Evolutionary conservation across 139 green algal genomes (phyloP).

Genomic region (Helicosporidium sp.): DNA sequence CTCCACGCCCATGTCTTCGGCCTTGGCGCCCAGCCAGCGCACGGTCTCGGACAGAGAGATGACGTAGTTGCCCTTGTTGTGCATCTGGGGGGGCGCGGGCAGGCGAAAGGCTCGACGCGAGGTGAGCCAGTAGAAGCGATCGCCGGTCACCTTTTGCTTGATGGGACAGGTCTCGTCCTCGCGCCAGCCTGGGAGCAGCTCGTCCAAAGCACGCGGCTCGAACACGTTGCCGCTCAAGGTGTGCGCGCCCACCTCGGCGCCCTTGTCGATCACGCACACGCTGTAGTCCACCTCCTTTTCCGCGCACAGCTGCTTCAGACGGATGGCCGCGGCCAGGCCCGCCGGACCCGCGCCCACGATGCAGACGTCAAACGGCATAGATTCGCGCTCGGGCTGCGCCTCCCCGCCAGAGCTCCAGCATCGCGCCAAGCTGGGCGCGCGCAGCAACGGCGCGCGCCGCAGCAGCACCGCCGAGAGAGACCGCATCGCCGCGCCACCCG

Average conservation of each 20-base stretch:
- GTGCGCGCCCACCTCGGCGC: conserved; percentile 59
- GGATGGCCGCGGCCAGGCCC: conserved; percentile 68
- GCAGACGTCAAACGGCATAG: conserved; percentile 66
- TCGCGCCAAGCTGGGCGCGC: no score
- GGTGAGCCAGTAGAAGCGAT: conserved; percentile 34
- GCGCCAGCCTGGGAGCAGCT: conserved; percentile 69
- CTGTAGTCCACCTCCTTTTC: conserved; percentile 44
- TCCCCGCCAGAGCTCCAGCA: no score
- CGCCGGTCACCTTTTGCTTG: no score
- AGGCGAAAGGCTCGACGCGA: conserved; percentile 15
- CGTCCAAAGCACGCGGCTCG: conserved; percentile 57
- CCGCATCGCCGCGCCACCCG: no score
- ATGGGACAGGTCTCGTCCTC: conserved; percentile 21
- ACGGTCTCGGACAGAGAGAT: conserved; percentile 62
- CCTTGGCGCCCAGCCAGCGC: conserved; percentile 52
- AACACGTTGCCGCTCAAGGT: conserved; percentile 76
- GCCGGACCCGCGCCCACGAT: conserved; percentile 77
- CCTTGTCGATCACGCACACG: conserved; percentile 87
- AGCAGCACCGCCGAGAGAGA: background rate
- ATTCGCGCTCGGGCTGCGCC: conserved; percentile 33
- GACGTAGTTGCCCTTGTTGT: conserved; percentile 73
- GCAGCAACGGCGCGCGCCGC: no score
- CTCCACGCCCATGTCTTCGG: conserved; percentile 73
- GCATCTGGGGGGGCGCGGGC: conserved; percentile 46
- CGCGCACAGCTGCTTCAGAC: conserved; percentile 54